Base-by-base conservation (phyloP, 1,139 yeast species). In the Debaryomycetaceae sp. region DNA sequence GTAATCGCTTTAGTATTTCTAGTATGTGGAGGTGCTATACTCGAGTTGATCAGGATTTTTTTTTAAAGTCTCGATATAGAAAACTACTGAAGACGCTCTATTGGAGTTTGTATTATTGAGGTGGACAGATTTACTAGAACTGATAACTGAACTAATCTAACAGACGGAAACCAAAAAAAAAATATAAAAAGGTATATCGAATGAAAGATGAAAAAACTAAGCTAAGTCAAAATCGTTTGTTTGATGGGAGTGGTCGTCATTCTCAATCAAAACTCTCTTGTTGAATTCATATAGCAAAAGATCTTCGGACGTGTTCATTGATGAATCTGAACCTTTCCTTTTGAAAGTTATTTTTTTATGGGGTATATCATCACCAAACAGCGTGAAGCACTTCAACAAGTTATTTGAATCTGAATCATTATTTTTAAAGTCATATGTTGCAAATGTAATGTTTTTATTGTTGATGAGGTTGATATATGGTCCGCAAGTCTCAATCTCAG, bases 11-110 rank as follows among this genome's bases (percentile, higher is more conserved):
- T 89, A 47, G 77, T 79, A 24, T 89, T 89, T 63, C 72, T 89
- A 53, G 76, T 90, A 5, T 75, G 86, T 50, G 97, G 97, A 48
- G 96, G 96, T 54, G 95, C 93, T 49, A 51, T 87, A 9, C 72
- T 90, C 42, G 95, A 89, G 63, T 55, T 89, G 43, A 52, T 87
- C 31, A 74, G 80, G 52, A 56, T 77, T 47, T 65, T 83, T 58
- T 69, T 81, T 51, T 79, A 60, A 49, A 13, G 24, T 17, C 20
- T 17, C 20, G 20, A 17, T 17, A 17, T 17, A 17, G 20, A 4
- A 17, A 17, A 17, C 20, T 17, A 17, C 20, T 17, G 20, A 4
- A 17, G 20, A 17, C 20, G 20, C 20, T 17, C 20, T 4, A 17
- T 11, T 27, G 31, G 11, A 3, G 4, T 11, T 27, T 27, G 31